These are phyloP conservation scores for Cardamine occulta DNA, from an alignment of 345 rosid species.

Conservation along the genomic window DNA sequence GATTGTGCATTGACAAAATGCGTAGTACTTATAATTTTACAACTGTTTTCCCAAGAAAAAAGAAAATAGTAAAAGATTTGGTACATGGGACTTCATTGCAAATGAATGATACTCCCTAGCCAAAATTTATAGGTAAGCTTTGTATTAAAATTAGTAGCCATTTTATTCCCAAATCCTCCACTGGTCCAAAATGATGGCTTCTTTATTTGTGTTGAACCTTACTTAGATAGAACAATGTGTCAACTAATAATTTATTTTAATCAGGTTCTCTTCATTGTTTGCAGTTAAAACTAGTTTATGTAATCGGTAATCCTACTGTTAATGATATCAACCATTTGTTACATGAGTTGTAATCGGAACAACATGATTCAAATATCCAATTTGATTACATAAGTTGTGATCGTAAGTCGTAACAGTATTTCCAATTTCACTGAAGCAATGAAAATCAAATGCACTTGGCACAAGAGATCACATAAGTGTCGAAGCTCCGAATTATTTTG, in stretches of 20 bases:
- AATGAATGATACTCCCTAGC: slow-evolving; percentile 1
- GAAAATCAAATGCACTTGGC: neutral
- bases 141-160: neutral
- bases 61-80: neutral
- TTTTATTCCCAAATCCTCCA: slow-evolving; percentile 11
- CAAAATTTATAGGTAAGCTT: slow-evolving; percentile 6
- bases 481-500: neutral
- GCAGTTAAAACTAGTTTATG: neutral
- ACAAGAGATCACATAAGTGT: neutral
- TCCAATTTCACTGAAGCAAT: too few relatives aligned
- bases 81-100: neutral
- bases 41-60: slow-evolving; percentile 8
- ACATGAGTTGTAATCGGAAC: neutral
- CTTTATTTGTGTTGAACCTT: slow-evolving; percentile 1
- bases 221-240: slow-evolving; percentile 6
- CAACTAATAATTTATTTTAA: neutral
- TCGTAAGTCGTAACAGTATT: too few relatives aligned
- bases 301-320: neutral
- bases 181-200: neutral
- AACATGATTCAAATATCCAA: neutral
- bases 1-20: neutral
- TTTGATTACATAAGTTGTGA: neutral
- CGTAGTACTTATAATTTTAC: slow-evolving; percentile 16
- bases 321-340: neutral
- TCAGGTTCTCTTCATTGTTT: neutral